Percentiles rank a stretch among this genome's conserved stretches.
These are phyloP conservation scores for Tetradesmus lagerheimii DNA, from an alignment of 139 green algal species.

Conservation along the genomic window DNA sequence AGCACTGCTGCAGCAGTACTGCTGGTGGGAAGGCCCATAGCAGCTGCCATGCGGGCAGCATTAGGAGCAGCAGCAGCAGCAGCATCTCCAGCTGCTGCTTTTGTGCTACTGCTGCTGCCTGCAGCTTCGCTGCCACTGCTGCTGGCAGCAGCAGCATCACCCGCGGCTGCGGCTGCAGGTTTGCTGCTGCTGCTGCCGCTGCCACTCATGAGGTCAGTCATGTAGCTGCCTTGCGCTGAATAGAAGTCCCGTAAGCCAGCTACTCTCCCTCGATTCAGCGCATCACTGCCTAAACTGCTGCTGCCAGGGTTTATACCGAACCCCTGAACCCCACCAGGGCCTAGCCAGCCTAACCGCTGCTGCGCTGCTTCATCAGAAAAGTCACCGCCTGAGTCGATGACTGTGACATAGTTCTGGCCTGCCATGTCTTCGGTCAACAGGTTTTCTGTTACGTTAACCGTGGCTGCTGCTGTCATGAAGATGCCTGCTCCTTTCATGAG, in stretches of 20 bases:
- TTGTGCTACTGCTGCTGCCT: slow-evolving; percentile 2
- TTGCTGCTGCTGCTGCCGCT: neutral
- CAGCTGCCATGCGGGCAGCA: slow-evolving; percentile 15
- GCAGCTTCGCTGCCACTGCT: neutral
- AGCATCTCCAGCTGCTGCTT: neutral
- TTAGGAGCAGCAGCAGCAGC: neutral
- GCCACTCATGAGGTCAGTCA: slow-evolving; percentile 7
- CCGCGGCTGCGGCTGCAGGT: neutral
- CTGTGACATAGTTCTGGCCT: neutral
- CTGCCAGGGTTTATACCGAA: neutral
- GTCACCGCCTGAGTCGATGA: neutral
- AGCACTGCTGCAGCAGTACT: neutral
- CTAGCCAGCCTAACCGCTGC: slow-evolving; percentile 19
- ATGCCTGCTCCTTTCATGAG: slow-evolving; percentile 28
- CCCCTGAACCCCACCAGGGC: neutral
- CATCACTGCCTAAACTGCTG: neutral
- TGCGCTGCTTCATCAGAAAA: neutral
- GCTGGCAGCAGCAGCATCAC: neutral
- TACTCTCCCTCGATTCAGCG: neutral
- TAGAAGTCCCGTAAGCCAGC: slow-evolving; percentile 14
- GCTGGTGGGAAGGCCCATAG: neutral
- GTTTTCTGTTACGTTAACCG: slow-evolving; percentile 38
- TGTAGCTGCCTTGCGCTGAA: slow-evolving; percentile 22
- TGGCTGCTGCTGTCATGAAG: slow-evolving; percentile 41
- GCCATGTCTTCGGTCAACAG: neutral